Evolutionary conservation across 1,284 basidiomycete genomes (phyloP), one percentile per base, ranked within the genome.

Genomic region (Pterulicium gracile): DNA sequence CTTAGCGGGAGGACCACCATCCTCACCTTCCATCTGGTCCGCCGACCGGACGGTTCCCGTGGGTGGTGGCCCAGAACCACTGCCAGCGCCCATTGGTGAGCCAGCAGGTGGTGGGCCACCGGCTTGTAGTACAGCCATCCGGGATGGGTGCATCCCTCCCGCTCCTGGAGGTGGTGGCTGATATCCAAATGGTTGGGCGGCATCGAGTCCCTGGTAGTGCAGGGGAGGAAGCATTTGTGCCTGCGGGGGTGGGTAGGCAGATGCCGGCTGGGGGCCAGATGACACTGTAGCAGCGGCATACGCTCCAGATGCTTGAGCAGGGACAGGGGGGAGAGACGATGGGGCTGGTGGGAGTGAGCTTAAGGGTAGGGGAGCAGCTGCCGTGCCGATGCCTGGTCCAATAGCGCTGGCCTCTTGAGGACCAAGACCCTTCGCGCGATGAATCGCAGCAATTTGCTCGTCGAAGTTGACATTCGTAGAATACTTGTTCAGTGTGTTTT

Each of bases 381-480:
- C 75, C 47, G 87, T 85, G 1, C 87, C 88, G 50, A 91, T 88
- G 21, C 86, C 86, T 51, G 87, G 88, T 3, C 88, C 88, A 50
- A 87, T 86, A 1, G 80, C 81, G 49, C 79, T 78, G 40, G 63
- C 61, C 44, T 87, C 84, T 70, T 86, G 79, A 47, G 83, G 83
- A 55, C 82, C 84, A 45, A 93, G 73, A 63, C 88, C 89, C 61
- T 91, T 89, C 19, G 88, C 78, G 50, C 87, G 83, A 65, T 94
- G 91, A 50, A 95, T 88, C 42, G 90, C 89, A 39, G 89, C 88
- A 62, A 96, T 95, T 61, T 95, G 91, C 58, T 95, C 90, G 66
- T 96, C 91, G 59, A 95, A 81, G 60, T 88, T 91, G 67, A 88
- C 90, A 53, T 85, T 86, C 13, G 81, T 81, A 48, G 91, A 90